Percentiles rank a stretch among this genome's conserved stretches.
phyloP scores from a whole-genome alignment of 1,284 basidiomycete species.

The Taiwanofungus camphoratus region DNA sequence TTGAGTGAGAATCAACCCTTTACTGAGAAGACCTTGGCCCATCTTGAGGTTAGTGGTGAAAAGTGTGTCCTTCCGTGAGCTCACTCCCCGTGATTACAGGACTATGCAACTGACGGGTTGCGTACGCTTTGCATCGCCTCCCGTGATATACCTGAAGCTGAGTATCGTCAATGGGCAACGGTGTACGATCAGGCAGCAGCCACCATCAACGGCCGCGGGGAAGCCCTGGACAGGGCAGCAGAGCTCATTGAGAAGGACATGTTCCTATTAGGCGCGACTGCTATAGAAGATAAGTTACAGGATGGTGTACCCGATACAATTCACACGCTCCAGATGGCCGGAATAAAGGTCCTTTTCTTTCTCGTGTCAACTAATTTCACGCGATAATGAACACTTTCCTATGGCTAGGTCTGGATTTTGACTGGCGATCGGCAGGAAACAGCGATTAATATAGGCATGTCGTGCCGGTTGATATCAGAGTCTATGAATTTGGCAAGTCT shows the following conservation, averaged over 20 bases:
- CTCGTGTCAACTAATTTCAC: not conserved
- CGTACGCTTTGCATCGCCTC: conserved; percentile 96
- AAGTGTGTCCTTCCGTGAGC: conserved; percentile 1
- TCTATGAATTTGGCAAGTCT: conserved; percentile 90
- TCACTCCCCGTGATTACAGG: conserved; percentile 39
- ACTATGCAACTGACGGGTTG: conserved; percentile 95
- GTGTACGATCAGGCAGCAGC: conserved; percentile 91
- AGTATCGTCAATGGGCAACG: conserved; percentile 85
- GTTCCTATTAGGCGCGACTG: conserved; percentile 91
- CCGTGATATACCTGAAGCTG: conserved; percentile 85
- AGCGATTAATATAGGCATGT: conserved; percentile 98
- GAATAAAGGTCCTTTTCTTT: conserved; percentile 70
- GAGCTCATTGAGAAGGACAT: conserved; percentile 96
- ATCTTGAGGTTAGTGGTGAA: conserved; percentile 70
- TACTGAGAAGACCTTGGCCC: conserved; percentile 81
- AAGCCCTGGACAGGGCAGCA: conserved; percentile 91
- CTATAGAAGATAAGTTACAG: conserved; percentile 98
- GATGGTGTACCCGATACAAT: conserved; percentile 99
- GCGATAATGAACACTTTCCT: not conserved
- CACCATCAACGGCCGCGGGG: conserved; percentile 88
- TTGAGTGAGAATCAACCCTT: conserved; percentile 79
- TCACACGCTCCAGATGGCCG: conserved; percentile 94
- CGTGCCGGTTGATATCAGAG: conserved; percentile 94
- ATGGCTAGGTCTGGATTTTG: conserved; percentile 86
- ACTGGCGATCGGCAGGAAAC: conserved; percentile 99